Conservation (phyloP, 2,329 filamentous ascomycete species). For the Fusarium albosuccineum region DNA sequence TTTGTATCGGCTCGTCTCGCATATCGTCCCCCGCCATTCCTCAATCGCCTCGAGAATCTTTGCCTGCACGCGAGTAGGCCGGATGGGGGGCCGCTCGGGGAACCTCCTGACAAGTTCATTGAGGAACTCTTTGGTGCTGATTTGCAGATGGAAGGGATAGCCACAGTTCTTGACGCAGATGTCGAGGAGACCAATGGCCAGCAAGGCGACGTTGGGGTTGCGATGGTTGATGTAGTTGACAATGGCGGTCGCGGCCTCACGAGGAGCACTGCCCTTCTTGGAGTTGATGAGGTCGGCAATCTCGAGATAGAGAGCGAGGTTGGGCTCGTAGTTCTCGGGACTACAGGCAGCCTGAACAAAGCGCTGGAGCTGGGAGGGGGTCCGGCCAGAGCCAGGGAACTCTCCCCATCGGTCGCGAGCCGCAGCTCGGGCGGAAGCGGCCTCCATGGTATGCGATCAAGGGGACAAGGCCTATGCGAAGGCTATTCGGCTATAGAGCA, state of each 20-base stretch:
- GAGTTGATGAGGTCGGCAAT: slow-evolving; percentile 96
- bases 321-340: slow-evolving; percentile 97
- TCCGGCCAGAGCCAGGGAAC: slow-evolving; percentile 74
- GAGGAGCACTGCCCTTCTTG: slow-evolving; percentile 95
- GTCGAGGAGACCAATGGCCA: slow-evolving; percentile 92
- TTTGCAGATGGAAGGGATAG: slow-evolving; percentile 98
- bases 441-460: slow-evolving; percentile 76
- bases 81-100: slow-evolving; percentile 90
- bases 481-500: neutral
- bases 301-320: slow-evolving; percentile 95
- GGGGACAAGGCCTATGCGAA: neutral
- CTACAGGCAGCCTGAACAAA: slow-evolving; percentile 98
- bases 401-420: slow-evolving; percentile 93
- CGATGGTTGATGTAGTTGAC: slow-evolving; percentile 96
- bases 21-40: slow-evolving; percentile 98
- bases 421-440: slow-evolving; percentile 93
- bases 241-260: slow-evolving; percentile 93
- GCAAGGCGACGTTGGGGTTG: slow-evolving; percentile 92
- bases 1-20: slow-evolving; percentile 97
- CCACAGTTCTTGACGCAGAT: slow-evolving; percentile 99
- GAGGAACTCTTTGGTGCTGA: slow-evolving; percentile 98
- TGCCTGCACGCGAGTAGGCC: slow-evolving; percentile 87
- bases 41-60: slow-evolving; percentile 97
- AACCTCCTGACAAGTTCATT: slow-evolving; percentile 98
- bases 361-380: slow-evolving; percentile 89